Percentiles rank a stretch among this genome's conserved stretches.
phyloP scores from a whole-genome alignment of 164 flowering plant genomes.

The Paratinospora sagittata region DNA sequence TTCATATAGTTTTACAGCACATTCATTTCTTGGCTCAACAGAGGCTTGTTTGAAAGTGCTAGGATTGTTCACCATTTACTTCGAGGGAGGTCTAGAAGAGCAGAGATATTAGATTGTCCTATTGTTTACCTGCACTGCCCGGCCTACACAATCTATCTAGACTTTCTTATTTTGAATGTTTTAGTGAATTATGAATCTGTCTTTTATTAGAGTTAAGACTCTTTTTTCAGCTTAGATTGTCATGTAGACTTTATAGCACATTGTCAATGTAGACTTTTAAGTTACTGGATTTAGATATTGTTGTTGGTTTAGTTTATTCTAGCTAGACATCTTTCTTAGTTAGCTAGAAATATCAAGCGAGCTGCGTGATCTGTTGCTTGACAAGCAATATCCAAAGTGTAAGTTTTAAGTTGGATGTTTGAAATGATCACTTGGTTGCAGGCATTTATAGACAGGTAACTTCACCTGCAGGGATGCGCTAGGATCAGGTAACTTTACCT shows the following conservation, averaged over 20 bases:
- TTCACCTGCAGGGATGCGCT: too few relatives aligned
- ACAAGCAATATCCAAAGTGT: too few relatives aligned
- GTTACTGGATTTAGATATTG: background rate
- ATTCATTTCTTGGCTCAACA: slow-evolving; percentile 5
- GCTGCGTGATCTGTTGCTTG: too few relatives aligned
- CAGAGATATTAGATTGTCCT: background rate
- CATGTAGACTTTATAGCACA: background rate
- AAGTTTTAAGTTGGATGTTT: too few relatives aligned
- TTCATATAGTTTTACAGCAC: slow-evolving; percentile 4
- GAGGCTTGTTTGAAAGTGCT: slow-evolving; percentile 14
- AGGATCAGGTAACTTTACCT: too few relatives aligned
- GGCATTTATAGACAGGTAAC: too few relatives aligned
- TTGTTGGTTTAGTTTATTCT: background rate
- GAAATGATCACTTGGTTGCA: too few relatives aligned
- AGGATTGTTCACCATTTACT: slow-evolving; percentile 5
- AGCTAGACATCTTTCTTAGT: background rate
- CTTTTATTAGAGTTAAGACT: background rate
- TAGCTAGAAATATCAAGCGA: background rate
- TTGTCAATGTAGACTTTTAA: background rate
- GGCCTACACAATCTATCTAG: slow-evolving; percentile 1
- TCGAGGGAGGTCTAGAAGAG: slow-evolving; percentile 12
- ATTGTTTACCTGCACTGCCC: background rate
- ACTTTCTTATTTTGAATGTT: background rate
- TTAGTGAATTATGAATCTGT: slow-evolving; percentile 1
- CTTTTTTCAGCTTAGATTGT: background rate